A percentile compares a stretch with the other conserved stretches of the same genome.
Evolutionary conservation across 1,284 basidiomycete species (phyloP).

Genomic region (Apiotrichum sp.): DNA sequence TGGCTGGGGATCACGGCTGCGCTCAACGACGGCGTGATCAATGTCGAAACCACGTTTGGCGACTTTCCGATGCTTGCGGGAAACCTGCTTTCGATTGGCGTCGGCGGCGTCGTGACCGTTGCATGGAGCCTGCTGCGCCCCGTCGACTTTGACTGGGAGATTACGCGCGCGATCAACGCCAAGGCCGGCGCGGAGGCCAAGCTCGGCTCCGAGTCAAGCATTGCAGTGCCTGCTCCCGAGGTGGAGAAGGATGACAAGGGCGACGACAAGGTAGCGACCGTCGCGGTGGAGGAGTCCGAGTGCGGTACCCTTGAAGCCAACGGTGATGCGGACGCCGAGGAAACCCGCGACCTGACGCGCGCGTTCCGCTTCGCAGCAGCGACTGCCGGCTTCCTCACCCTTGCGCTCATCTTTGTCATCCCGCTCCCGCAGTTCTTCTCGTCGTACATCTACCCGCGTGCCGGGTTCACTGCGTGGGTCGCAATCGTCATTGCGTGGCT

Average conservation of each 20-base stretch:
- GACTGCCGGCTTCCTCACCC: conserved; percentile 57
- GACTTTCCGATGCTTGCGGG: conserved; percentile 68
- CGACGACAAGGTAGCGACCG: conserved; percentile 7
- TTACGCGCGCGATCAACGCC: conserved; percentile 67
- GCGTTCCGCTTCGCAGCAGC: conserved; percentile 72
- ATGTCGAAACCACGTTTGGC: conserved; percentile 58
- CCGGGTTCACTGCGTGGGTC: conserved; percentile 62
- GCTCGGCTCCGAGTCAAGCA: not conserved
- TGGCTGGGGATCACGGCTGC: conserved; percentile 75
- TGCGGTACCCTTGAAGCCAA: not conserved
- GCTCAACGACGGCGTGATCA: conserved; percentile 64
- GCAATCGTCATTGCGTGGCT: conserved; percentile 72
- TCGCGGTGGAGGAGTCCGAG: conserved; percentile 23
- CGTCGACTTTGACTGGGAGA: conserved; percentile 69
- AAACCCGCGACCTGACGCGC: conserved; percentile 50
- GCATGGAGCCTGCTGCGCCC: conserved; percentile 63
- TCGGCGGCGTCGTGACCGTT: conserved; percentile 70
- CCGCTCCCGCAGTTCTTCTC: conserved; percentile 80
- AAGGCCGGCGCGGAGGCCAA: conserved; percentile 6
- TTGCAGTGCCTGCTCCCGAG: conserved; percentile 5
- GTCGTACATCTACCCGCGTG: conserved; percentile 60
- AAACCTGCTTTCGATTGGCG: conserved; percentile 75
- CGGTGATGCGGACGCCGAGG: conserved; percentile 9
- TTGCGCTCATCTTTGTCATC: conserved; percentile 54
- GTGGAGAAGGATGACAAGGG: conserved; percentile 48